These are phyloP conservation scores for Neocatenulostroma microsporum DNA, from an alignment of 2,329 filamentous ascomycete species.

Conservation along the genomic window DNA sequence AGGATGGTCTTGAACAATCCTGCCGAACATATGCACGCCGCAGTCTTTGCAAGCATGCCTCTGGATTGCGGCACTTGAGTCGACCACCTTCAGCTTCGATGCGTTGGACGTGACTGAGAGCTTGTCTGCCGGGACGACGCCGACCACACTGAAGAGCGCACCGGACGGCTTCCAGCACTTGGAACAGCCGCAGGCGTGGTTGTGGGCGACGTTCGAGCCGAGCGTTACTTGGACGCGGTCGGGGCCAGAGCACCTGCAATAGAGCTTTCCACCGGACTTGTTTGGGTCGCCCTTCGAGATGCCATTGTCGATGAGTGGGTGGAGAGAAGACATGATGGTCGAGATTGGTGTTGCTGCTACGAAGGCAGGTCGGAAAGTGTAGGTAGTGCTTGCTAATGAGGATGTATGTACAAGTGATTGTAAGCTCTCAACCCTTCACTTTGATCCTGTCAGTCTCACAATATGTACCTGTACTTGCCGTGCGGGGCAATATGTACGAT, in stretches of 20 bases:
- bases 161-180: slow-evolving; percentile 64
- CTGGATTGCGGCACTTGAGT: slow-evolving; percentile 51
- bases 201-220: slow-evolving; percentile 53
- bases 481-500: no score
- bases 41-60: slow-evolving; percentile 55
- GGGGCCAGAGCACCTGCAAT: slow-evolving; percentile 52
- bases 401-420: no score
- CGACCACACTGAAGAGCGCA: slow-evolving; percentile 57
- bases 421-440: no score
- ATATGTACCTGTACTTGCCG: no score
- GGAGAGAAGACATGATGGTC: slow-evolving; percentile 32
- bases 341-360: not conserved
- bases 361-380: no score
- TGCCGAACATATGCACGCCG: slow-evolving; percentile 56
- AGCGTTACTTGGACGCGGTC: slow-evolving; percentile 53
- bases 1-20: slow-evolving; percentile 56
- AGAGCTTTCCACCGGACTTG: slow-evolving; percentile 54
- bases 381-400: no score
- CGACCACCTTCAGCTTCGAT: slow-evolving; percentile 51
- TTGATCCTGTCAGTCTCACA: no score
- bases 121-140: slow-evolving; percentile 50
- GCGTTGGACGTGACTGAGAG: slow-evolving; percentile 51
- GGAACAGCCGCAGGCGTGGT: slow-evolving; percentile 64
- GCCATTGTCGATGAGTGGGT: slow-evolving; percentile 57
- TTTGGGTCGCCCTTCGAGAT: slow-evolving; percentile 47